Evolutionary conservation across 2,329 filamentous ascomycete species (phyloP), one percentile per base, ranked within the genome.

Genomic region (Phaeosphaeriaceae sp.): DNA sequence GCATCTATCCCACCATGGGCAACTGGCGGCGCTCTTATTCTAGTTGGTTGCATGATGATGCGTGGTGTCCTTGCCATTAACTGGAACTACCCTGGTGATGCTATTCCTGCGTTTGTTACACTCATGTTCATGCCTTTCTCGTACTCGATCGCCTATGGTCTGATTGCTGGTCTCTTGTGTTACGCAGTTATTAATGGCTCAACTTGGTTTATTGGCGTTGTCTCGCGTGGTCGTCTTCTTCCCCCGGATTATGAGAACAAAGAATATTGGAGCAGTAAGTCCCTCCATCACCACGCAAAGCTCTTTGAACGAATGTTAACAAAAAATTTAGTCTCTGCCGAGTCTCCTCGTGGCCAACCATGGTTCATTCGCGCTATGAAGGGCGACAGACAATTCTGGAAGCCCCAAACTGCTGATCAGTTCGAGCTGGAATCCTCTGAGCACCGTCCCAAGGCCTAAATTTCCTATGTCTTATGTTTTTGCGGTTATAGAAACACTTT

Each of bases 1-100:
- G 90, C 91, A 4, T 92, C 89, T 0, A 94, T 95, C 48, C 91
- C 91, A 3, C 87, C 90, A 0, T 95, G 90, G 89, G 91, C 91
- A 1, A 96, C 91, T 0, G 91, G 91, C 35, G 92, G 88, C 69
- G 91, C 92, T n/a, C 81, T 95, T 18, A 82, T 95, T 60, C 84
- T 96, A 35, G 89, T 95, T 42, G 91, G 91, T 13, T 86, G 87
- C 32, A 87, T 95, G 83, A 95, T 95, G 91, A 85, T 87, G 56
- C 83, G 85, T 52, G 82, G 89, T 1, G 88, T 89, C 8, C 83
- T 83, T 2, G 88, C 93, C 54, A 92, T 96, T 77, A 96, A 96
- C 79, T 96, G 91, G 91, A 80, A 80, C 41, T 73, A 96, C 72
- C 80, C 90, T 46, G 90, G 90, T 41, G 91, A 96, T 69, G 87